Conservation (phyloP, 2,329 filamentous ascomycete genomes). For the Paecilomyces fulvus region DNA sequence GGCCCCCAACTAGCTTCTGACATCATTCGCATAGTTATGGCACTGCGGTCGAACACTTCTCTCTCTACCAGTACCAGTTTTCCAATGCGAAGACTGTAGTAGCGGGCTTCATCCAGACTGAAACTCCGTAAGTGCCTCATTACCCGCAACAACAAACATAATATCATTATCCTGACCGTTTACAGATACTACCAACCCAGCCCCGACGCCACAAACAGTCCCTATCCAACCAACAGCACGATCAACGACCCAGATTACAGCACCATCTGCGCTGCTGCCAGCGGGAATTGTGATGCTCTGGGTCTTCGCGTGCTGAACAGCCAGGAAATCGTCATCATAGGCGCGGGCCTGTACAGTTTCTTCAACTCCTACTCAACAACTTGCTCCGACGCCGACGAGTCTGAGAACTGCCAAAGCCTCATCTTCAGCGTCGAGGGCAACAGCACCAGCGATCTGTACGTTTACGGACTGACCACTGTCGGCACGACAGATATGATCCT, state of each 20-base stretch:
- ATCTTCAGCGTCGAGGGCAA: slow-evolving; percentile 41
- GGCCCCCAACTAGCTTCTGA: background rate
- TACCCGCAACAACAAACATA: background rate
- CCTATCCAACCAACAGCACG: slow-evolving; percentile 20
- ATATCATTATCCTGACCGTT: background rate
- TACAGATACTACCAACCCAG: slow-evolving; percentile 30
- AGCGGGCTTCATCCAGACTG: slow-evolving; percentile 30
- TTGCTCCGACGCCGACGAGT: slow-evolving; percentile 31
- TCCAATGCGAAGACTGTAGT: slow-evolving; percentile 24
- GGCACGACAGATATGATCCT: slow-evolving; percentile 39
- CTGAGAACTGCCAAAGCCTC: slow-evolving; percentile 40
- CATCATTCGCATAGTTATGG: slow-evolving; percentile 22
- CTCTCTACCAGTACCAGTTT: slow-evolving; percentile 43
- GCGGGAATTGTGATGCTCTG: slow-evolving; percentile 36
- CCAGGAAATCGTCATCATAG: slow-evolving; percentile 39
- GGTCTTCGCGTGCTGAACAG: slow-evolving; percentile 42
- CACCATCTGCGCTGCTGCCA: slow-evolving; percentile 17
- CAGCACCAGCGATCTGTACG: slow-evolving; percentile 20
- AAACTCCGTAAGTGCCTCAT: slow-evolving; percentile 24
- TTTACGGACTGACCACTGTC: slow-evolving; percentile 45
- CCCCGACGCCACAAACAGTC: slow-evolving; percentile 23
- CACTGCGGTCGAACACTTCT: slow-evolving; percentile 39
- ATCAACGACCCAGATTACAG: slow-evolving; percentile 30
- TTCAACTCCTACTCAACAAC: slow-evolving; percentile 45
- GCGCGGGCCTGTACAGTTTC: slow-evolving; percentile 47